Base-by-base conservation (phyloP, 768 basidiomycete species). In the Cystobasidium ongulense region DNA sequence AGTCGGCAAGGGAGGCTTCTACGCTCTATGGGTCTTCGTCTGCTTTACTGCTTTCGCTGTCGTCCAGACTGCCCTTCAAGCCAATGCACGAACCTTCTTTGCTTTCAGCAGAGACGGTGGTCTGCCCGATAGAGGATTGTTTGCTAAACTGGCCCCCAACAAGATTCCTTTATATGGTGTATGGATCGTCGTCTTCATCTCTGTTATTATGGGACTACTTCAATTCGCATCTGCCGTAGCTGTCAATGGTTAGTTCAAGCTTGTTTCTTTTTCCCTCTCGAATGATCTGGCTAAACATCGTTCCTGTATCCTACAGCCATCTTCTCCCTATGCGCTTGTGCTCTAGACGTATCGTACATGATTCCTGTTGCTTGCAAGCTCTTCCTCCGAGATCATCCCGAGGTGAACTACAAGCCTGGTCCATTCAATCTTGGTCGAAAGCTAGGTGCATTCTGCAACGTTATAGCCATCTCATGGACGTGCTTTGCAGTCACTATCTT, bases 51-150 rank as follows among this genome's bases (percentile, higher is more conserved):
- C 92, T 0, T 92, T 67, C 29, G 17, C 31, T 46, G 70, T 64
- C 62, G 63, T 73, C 4, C 62, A 63, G 27, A 83, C 83, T 15
- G 83, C 90, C 13, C 84, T 91, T 5, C 91, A 94, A 77, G 91
- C 91, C 27, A 87, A 86, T 68, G 90, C 90, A 1, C 85, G 92
- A 41, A 89, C 89, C 0, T 83, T 92, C 29, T 92, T 89, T 78
- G 91, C 91, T 1, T 91, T 94, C 83, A 88, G 88, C 78, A 87
- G 89, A 68, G 90, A 91, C 61, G 73, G 80, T 84, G 89, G 86
- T 59, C 85, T 92, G 36, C 90, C 90, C 23, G 91, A 95, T 80
- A 80, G 84, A 35, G 90, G 89, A 10, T 87, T 86, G 82, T 91
- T 93, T 77, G 89, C 89, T 25, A 83, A 86, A 76, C 86, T 88